Evolutionary conservation across 495 filamentous ascomycete genomes (phyloP).

Genomic region (Penicillium salamii): DNA sequence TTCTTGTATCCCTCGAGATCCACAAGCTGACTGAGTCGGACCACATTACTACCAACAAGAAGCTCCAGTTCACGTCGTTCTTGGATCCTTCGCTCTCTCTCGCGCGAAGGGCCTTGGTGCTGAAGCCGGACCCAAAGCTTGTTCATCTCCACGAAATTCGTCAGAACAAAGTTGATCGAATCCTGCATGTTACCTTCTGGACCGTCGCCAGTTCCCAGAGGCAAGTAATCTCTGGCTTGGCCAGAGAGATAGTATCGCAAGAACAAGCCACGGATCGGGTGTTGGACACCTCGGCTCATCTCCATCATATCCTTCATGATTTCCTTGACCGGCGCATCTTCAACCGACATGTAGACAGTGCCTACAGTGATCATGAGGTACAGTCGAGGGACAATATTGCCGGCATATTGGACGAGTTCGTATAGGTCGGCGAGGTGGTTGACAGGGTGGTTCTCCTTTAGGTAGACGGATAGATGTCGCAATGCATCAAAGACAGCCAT

Average conservation of each 20-base stretch:
- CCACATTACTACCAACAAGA: constrained; percentile 92
- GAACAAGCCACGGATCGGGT: constrained; percentile 92
- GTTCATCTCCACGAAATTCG: constrained; percentile 99
- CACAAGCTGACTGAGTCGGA: constrained; percentile 90
- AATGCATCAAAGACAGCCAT: constrained; percentile 98
- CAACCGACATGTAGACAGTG: constrained; percentile 97
- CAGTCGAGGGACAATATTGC: constrained; percentile 92
- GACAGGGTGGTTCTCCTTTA: constrained; percentile 94
- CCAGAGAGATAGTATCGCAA: constrained; percentile 93
- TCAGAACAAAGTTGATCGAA: constrained; percentile 94
- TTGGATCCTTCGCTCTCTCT: constrained; percentile 87
- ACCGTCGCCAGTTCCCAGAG: constrained; percentile 77
- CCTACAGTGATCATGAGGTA: constrained; percentile 99
- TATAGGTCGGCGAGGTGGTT: constrained; percentile 98
- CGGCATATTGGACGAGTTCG: constrained; percentile 98
- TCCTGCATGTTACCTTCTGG: constrained; percentile 95
- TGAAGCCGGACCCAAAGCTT: constrained; percentile 98
- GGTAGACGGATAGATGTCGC: constrained; percentile 92
- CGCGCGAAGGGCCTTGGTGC: constrained; percentile 94
- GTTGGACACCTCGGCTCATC: constrained; percentile 97
- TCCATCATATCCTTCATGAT: constrained; percentile 99
- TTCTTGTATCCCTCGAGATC: constrained; percentile 91
- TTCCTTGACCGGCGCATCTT: constrained; percentile 97
- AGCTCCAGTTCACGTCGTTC: constrained; percentile 94
- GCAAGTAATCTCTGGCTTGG: constrained; percentile 86